A percentile compares a stretch with the other conserved stretches of the same genome.
Conservation (phyloP, 495 filamentous ascomycete genomes). For the Hypoxylon trugodes region DNA sequence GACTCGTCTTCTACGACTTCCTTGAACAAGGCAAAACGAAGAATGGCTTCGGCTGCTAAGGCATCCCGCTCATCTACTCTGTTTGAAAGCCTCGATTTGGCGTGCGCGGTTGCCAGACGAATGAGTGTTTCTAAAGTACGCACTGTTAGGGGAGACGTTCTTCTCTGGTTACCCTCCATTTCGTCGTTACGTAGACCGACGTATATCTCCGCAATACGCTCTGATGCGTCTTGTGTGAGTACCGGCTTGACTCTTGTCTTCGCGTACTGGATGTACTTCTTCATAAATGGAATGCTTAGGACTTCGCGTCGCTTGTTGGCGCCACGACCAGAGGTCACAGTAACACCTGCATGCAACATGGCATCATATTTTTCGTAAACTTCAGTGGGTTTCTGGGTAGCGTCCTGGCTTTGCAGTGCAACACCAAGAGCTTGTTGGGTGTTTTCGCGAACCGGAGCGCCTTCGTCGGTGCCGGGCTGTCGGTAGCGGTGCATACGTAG, state of each 20-base stretch:
- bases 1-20: slow-evolving; percentile 92
- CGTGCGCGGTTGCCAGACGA: slow-evolving; percentile 94
- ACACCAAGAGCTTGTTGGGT: slow-evolving; percentile 86
- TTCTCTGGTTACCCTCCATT: slow-evolving; percentile 89
- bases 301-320: slow-evolving; percentile 82
- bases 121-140: slow-evolving; percentile 98
- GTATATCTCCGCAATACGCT: slow-evolving; percentile 93
- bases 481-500: slow-evolving; percentile 97
- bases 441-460: slow-evolving; percentile 92
- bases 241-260: slow-evolving; percentile 91
- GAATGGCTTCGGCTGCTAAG: slow-evolving; percentile 84
- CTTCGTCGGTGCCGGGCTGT: slow-evolving; percentile 92
- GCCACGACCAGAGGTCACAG: slow-evolving; percentile 74
- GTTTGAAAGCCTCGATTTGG: slow-evolving; percentile 89
- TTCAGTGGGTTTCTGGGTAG: slow-evolving; percentile 75
- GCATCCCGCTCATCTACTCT: slow-evolving; percentile 94
- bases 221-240: slow-evolving; percentile 89
- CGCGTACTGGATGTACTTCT: slow-evolving; percentile 99
- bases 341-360: slow-evolving; percentile 94
- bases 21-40: slow-evolving; percentile 97
- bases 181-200: slow-evolving; percentile 95
- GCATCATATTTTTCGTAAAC: slow-evolving; percentile 97
- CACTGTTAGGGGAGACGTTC: slow-evolving; percentile 93
- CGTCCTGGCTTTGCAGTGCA: slow-evolving; percentile 79
- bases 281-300: slow-evolving; percentile 98